Conservation (phyloP, 352 stramenopile species). For the Aphanomyces stellatus region DNA sequence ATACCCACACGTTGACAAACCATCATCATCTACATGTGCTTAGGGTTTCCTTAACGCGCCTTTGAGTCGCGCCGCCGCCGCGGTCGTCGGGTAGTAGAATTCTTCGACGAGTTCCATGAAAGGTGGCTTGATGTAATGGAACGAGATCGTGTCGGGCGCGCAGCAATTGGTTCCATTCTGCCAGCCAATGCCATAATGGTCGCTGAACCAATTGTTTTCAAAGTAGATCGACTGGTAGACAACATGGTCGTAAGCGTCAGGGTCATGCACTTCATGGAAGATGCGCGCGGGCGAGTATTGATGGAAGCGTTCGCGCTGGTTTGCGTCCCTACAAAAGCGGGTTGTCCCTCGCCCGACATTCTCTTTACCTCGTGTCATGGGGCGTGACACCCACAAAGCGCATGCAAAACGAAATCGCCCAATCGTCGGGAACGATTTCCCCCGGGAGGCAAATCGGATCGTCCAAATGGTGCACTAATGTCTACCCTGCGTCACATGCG, state of each 20-base stretch:
- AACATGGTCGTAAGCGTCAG: slow-evolving; percentile 57
- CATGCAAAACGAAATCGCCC: slow-evolving; percentile 85
- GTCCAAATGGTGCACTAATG: slow-evolving; percentile 58
- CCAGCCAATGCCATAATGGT: slow-evolving; percentile 64
- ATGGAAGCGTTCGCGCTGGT: slow-evolving; percentile 72
- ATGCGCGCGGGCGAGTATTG: slow-evolving; percentile 73
- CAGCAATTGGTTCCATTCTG: slow-evolving; percentile 69
- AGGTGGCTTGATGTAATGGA: slow-evolving; percentile 70
- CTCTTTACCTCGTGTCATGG: slow-evolving; percentile 37
- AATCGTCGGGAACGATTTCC: slow-evolving; percentile 71
- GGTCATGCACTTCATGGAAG: slow-evolving; percentile 56
- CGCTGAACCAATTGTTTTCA: slow-evolving; percentile 85
- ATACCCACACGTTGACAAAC: no score
- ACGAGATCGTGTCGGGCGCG: slow-evolving; percentile 66
- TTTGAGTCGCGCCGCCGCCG: not conserved
- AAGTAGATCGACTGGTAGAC: slow-evolving; percentile 72
- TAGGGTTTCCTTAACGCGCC: no score
- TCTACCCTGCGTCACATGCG: not conserved
- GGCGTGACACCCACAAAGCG: slow-evolving; percentile 52
- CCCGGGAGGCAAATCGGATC: slow-evolving; percentile 62
- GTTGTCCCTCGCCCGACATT: no score
- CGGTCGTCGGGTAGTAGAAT: slow-evolving; percentile 29
- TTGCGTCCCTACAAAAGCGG: slow-evolving; percentile 45
- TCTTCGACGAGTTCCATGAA: slow-evolving; percentile 81
- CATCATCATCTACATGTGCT: no score